phyloP scores from a whole-genome alignment of 768 basidiomycete genomes.

The Hypholoma fasciculare region DNA sequence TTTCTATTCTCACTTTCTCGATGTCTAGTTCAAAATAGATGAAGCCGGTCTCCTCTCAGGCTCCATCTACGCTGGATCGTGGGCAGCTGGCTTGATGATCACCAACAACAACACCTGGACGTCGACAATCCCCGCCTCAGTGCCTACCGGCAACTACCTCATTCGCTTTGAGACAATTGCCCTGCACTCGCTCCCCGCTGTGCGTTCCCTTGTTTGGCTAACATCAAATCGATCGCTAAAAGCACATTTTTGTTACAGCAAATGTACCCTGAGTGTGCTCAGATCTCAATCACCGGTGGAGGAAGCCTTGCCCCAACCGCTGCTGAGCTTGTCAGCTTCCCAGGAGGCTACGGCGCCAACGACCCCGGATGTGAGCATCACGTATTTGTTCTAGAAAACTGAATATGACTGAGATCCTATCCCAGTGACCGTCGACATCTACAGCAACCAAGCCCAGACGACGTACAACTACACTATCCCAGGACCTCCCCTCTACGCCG shows the following conservation, averaged over 20 bases:
- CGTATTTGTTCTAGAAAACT: background rate
- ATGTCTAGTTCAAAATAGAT: conserved; percentile 44
- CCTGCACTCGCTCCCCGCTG: conserved; percentile 52
- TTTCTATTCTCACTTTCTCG: background rate
- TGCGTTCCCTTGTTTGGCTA: conserved; percentile 22
- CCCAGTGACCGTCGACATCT: conserved; percentile 40
- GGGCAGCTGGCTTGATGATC: conserved; percentile 47
- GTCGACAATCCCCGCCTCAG: conserved; percentile 41
- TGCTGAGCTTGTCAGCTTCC: conserved; percentile 47
- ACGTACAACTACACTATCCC: conserved; percentile 43
- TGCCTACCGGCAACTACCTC: conserved; percentile 44
- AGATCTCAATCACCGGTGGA: conserved; percentile 41
- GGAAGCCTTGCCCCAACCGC: conserved; percentile 38
- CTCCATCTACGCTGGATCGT: conserved; percentile 36
- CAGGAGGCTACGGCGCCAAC: conserved; percentile 42
- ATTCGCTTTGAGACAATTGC: conserved; percentile 53
- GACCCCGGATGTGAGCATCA: conserved; percentile 41
- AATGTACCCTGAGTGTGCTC: conserved; percentile 68
- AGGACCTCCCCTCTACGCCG: conserved; percentile 46
- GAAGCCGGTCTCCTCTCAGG: conserved; percentile 46
- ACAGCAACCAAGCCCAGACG: conserved; percentile 36
- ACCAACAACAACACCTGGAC: conserved; percentile 46
- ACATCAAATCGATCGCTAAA: background rate
- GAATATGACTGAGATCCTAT: conserved; percentile 22
- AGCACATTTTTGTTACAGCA: conserved; percentile 36